These are phyloP conservation scores for Murraya koenigii DNA, from an alignment of 345 rosid species.

Conservation along the genomic window DNA sequence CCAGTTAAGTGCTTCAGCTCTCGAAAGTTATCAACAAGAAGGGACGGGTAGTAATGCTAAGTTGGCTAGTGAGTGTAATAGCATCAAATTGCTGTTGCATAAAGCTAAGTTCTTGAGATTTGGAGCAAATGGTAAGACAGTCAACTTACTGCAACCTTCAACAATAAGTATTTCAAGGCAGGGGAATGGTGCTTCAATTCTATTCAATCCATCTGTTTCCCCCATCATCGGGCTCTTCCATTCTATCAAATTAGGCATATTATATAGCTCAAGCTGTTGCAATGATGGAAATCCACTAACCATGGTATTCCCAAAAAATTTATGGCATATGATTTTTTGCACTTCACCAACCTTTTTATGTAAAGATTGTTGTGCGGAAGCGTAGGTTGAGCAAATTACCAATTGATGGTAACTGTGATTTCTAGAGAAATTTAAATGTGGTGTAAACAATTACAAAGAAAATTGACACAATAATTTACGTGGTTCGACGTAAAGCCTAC, in stretches of 20 bases:
- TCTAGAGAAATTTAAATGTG: no score
- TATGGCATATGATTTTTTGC: background rate
- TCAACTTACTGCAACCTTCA: slow-evolving; percentile 18
- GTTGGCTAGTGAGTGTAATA: slow-evolving; percentile 6
- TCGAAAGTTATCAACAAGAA: slow-evolving; percentile 13
- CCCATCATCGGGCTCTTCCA: slow-evolving; percentile 12
- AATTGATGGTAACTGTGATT: no score
- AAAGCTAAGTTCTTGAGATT: slow-evolving; percentile 22
- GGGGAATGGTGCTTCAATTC: slow-evolving; percentile 12
- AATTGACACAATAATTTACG: no score
- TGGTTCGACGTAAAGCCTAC: no score
- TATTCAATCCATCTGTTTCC: background rate
- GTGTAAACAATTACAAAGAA: no score
- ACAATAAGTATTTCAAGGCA: slow-evolving; percentile 21
- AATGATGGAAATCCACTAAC: slow-evolving; percentile 22
- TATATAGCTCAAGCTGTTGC: slow-evolving; percentile 24
- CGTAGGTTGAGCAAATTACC: no score
- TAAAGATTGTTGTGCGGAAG: no score
- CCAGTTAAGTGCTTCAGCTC: background rate
- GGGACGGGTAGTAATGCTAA: slow-evolving; percentile 9
- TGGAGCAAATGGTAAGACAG: slow-evolving; percentile 12
- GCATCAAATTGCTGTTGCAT: slow-evolving; percentile 19
- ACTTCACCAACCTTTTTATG: slow-evolving; percentile 15
- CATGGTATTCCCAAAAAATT: slow-evolving; percentile 17
- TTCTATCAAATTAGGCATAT: slow-evolving; percentile 17